Evolutionary conservation across 192 early-diverging fungal genomes (phyloP), one percentile per base, ranked within the genome.

Genomic region (Coemansia sp.): DNA sequence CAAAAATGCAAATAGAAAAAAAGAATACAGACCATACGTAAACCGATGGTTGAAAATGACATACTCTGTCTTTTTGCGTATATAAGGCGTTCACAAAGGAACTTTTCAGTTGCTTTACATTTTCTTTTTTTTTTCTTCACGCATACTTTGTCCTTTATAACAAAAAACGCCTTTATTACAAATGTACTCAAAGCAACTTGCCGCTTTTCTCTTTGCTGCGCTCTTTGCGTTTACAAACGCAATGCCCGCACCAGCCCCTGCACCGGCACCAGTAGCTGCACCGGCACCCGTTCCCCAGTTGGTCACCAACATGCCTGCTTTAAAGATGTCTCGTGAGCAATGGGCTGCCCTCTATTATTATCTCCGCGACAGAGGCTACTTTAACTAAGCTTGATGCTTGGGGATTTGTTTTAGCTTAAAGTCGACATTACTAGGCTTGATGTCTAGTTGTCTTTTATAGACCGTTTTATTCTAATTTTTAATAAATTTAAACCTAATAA

Each of bases 291-390:
- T 25, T 26, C 53, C 53, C 5, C 53, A 55, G 44, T 23, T 55
- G 13, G 33, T 54, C 15, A 42, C 52, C 25, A 54, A 54, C 41
- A 35, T 54, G 33, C 52, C 52, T 15, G 52, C 52, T 20, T 42
- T 54, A 13, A 35, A 42, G 15, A 44, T 54, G 52, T 44, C 24
- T 24, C 52, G 41, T 22, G 41, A 54, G 22, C 52, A 54, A n/a
- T 54, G 52, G 52, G 37, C 32, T 32, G 39, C 52, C 5, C 22
- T 54, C 15, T 54, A 44, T 27, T 44, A 22, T 11, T 54, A 54
- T n/a, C 52, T 54, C 14, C 29, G 14, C 30, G 45, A 42, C 24
- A 40, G 26, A 17, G 52, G 52, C 10, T 54, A 54, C 5, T 43
- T 54, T 38, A 36, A 20, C 52, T 26, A 53, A 17, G 41, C 23